Conservation (phyloP, 345 rosid genomes). For the Fremontodendron californicum region DNA sequence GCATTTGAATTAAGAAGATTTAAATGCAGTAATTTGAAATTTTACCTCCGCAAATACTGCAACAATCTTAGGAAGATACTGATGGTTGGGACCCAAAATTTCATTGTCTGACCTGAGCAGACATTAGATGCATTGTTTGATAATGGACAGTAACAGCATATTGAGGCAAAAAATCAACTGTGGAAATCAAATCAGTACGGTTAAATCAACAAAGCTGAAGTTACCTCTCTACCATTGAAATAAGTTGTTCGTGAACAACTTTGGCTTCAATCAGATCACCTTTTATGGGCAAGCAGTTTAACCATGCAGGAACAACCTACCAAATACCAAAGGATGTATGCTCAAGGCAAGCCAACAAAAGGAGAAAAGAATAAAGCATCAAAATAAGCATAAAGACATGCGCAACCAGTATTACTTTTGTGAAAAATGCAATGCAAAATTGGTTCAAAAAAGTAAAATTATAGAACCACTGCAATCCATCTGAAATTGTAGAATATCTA, state of each 20-base stretch:
- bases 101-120: slow-evolving; percentile 79
- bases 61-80: slow-evolving; percentile 81
- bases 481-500: background rate
- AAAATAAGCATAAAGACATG: background rate
- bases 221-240: slow-evolving; percentile 94
- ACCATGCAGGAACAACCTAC: slow-evolving; percentile 96
- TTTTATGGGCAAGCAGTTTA: slow-evolving; percentile 89
- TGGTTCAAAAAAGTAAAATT: background rate
- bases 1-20: background rate
- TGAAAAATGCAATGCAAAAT: background rate
- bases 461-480: background rate
- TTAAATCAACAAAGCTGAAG: background rate
- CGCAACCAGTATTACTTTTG: background rate
- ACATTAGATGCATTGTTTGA: slow-evolving; percentile 10
- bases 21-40: background rate
- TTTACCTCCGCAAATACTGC: slow-evolving; percentile 88
- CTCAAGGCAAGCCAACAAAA: background rate
- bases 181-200: background rate
- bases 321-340: slow-evolving; percentile 4
- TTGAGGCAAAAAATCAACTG: background rate
- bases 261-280: slow-evolving; percentile 96
- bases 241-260: slow-evolving; percentile 91
- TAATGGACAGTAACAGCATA: background rate
- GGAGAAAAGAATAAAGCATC: background rate
- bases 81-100: slow-evolving; percentile 85